Base-by-base conservation (phyloP, 306 rosid genomes). In the Lathyrus tuberosus region DNA sequence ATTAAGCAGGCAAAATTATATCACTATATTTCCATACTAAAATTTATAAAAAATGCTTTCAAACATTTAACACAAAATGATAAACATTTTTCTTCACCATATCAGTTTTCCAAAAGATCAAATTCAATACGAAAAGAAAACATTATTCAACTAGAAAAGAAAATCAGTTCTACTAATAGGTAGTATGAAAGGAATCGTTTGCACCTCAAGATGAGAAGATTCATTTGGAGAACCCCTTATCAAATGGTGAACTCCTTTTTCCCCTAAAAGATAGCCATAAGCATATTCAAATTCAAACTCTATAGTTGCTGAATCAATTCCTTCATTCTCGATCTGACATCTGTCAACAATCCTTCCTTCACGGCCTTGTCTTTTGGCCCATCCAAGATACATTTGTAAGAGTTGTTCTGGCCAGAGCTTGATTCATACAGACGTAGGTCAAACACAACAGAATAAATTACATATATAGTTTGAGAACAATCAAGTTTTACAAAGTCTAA, bases 221-320 rank as follows among this genome's bases (percentile, higher is more conserved):
- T 66, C 95, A 78, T 76, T 65, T 28, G 48, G 15, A 71, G 81
- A 86, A 79, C 71, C 81, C 38, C 78, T 78, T 58, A 83, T 82
- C 77, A 85, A 69, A 82, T 49, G 28, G 84, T 91, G 97, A 73
- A 79, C 83, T 75, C 97, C 96, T 62, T 74, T 81, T 80, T 91
- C 97, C 47, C 93, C 97, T 3, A 84, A 88, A 67, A 91, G 93
- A 86, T 80, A 86, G 28, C 97, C 96, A 81, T 86, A 91, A 64
- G 96, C 96, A 74, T 72, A 75, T 72, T 86, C 87, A 75, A 83
- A 85, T 77, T 91, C 97, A 65, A 91, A 85, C 85, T 91, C 97
- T 37, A 88, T 70, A 52, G 83, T 77, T 62, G 86, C 93, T 5
- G 85, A 83, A 62, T n/a, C 57, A 49, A 88, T 79, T 70, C 93